phyloP scores from a whole-genome alignment of 768 basidiomycete species.

The Pleurotus tuber-regium region DNA sequence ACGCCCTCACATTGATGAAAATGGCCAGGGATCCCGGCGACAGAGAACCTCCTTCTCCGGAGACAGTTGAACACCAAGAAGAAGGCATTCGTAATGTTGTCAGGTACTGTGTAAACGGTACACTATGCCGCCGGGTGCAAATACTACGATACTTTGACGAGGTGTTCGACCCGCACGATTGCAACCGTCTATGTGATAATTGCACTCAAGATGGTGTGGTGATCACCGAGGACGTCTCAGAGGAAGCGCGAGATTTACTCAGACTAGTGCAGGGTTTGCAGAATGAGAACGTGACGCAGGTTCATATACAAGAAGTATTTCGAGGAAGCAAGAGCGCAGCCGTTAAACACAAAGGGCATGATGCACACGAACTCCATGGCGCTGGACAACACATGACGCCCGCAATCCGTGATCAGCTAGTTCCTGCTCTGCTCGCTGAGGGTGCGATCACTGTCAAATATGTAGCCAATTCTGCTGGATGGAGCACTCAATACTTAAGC shows the following conservation, averaged over 20 bases:
- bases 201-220: slow-evolving; percentile 55
- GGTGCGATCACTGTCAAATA: slow-evolving; percentile 48
- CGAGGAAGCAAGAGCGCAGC: slow-evolving; percentile 55
- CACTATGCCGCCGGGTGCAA: slow-evolving; percentile 84
- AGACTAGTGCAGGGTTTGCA: slow-evolving; percentile 54
- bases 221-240: slow-evolving; percentile 58
- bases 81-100: slow-evolving; percentile 66
- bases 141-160: slow-evolving; percentile 91
- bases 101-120: slow-evolving; percentile 76
- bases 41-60: slow-evolving; percentile 35
- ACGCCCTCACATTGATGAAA: slow-evolving; percentile 50
- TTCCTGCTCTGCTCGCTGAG: slow-evolving; percentile 52
- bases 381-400: slow-evolving; percentile 45
- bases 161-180: slow-evolving; percentile 63
- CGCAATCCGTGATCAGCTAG: slow-evolving; percentile 62
- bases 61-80: slow-evolving; percentile 60
- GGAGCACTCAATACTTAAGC: slow-evolving; percentile 49
- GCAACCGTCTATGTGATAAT: slow-evolving; percentile 78
- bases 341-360: slow-evolving; percentile 45
- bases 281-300: slow-evolving; percentile 48
- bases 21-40: slow-evolving; percentile 61
- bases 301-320: slow-evolving; percentile 60
- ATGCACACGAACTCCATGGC: slow-evolving; percentile 50
- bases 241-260: slow-evolving; percentile 53
- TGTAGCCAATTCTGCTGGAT: slow-evolving; percentile 44